Base-by-base conservation (phyloP, 345 rosid species). In the Hypericum androsaemum region DNA sequence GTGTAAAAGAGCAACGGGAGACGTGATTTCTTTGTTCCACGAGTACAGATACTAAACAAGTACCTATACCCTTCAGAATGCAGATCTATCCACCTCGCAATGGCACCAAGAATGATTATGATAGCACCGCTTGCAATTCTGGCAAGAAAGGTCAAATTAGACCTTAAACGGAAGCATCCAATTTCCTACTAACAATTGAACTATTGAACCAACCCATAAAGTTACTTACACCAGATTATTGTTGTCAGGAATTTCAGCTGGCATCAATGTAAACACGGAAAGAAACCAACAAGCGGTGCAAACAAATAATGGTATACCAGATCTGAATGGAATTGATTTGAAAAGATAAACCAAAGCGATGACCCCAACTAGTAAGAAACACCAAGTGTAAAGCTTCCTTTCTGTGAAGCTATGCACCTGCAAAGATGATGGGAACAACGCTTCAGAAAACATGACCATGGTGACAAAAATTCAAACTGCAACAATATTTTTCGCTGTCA, bases 371-470 rank as follows among this genome's bases (percentile, higher is more conserved):
- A 64, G 60, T 36, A 89, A 60, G 71, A 89, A 89, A 71, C 86
- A 89, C 84, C 88, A 82, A 36, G 97, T 89, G 71, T 89, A 89
- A 47, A 86, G 90, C 75, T 78, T 80, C 71, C 97, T 80, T 64
- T 84, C 88, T 12, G 95, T 82, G 78, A 83, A 89, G 81, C 97
- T 89, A 69, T 86, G 70, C 59, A 86, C 97, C 97, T 89, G 83
- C 72, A 73, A 42, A 65, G 63, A 50, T 62, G 54, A 64, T 53
- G 67, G 60, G 58, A 17, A 45, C 50, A 22, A 58, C 41, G 36
- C 41, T 35, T 69, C 14, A 52, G 44, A 57, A 71, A 46, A 52
- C 15, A 57, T 65, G 12, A 57, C 41, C 38, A 22, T 40, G 10
- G 57, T 43, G 5, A 13, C 41, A 56, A 48, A 43, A 28, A 43